Percentiles rank a stretch among this genome's conserved stretches.
These are phyloP conservation scores for Stereum hirsutum DNA, from an alignment of 1,284 basidiomycete species.

Conservation along the genomic window DNA sequence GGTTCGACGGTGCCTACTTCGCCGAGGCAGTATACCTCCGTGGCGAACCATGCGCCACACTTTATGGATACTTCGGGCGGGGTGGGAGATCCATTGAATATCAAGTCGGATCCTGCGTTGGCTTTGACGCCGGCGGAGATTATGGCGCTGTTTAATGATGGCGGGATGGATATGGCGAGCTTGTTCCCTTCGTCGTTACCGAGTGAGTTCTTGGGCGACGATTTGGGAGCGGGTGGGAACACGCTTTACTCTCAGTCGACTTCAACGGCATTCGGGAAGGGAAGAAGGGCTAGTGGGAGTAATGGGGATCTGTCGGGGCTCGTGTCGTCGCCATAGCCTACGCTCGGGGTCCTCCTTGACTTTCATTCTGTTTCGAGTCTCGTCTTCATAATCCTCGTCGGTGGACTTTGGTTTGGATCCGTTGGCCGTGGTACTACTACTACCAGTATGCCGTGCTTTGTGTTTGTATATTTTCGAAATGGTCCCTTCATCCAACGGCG, in stretches of 20 bases:
- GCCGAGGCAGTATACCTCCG: too few relatives aligned
- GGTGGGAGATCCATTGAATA: too few relatives aligned
- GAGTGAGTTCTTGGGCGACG: not conserved
- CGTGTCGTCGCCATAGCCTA: not conserved
- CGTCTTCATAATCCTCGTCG: too few relatives aligned
- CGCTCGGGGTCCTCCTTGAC: too few relatives aligned
- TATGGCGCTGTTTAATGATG: constrained; percentile 26
- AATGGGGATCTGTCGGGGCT: not conserved
- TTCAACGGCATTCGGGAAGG: not conserved
- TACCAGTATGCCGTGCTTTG: too few relatives aligned
- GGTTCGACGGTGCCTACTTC: too few relatives aligned
- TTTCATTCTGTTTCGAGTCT: too few relatives aligned
- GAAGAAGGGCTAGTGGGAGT: not conserved
- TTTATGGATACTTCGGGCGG: not conserved
- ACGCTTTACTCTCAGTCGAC: not conserved
- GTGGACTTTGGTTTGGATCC: too few relatives aligned
- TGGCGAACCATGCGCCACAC: not conserved
- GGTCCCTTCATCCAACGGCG: too few relatives aligned
- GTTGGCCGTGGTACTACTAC: too few relatives aligned
- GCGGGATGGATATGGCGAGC: constrained; percentile 20
- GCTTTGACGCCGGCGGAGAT: constrained; percentile 23
- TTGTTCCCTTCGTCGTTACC: constrained; percentile 3
- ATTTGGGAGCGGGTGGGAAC: not conserved
- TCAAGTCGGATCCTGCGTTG: constrained; percentile 10
- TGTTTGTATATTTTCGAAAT: too few relatives aligned